A percentile compares a stretch with the other conserved stretches of the same genome.
Evolutionary conservation across 805 yeast species (phyloP).

Genomic region (Hanseniaspora jakobsenii): DNA sequence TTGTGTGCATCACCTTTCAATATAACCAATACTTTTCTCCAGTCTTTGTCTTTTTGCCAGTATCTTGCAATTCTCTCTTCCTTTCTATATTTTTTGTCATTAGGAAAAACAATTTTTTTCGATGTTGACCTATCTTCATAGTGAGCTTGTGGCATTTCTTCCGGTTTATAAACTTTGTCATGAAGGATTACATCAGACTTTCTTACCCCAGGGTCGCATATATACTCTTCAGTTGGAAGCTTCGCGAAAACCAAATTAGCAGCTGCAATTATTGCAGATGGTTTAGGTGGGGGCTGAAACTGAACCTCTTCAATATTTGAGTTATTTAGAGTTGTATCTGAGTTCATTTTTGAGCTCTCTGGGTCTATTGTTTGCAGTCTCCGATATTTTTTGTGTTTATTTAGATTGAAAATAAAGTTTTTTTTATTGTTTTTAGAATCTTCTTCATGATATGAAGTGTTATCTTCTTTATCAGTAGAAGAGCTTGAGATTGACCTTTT

Average conservation of each 20-base stretch:
- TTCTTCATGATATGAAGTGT: conserved; percentile 21
- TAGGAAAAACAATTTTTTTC: conserved; percentile 25
- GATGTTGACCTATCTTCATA: conserved; percentile 24
- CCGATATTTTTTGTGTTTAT: neutral
- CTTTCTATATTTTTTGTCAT: conserved; percentile 25
- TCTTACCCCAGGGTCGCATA: conserved; percentile 55
- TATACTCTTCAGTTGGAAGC: conserved; percentile 53
- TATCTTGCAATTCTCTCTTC: conserved; percentile 73
- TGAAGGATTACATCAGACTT: conserved; percentile 56
- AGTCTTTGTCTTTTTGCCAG: conserved; percentile 71
- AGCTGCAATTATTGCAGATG: conserved; percentile 71
- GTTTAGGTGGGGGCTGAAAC: conserved; percentile 47
- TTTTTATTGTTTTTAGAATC: conserved; percentile 6
- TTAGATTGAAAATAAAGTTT: neutral
- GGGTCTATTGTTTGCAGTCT: conserved; percentile 7
- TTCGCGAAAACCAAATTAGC: conserved; percentile 70
- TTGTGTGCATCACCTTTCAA: conserved; percentile 91
- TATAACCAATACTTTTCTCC: conserved; percentile 85
- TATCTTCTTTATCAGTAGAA: conserved; percentile 21
- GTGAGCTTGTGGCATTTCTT: conserved; percentile 51
- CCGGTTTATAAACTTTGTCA: conserved; percentile 59
- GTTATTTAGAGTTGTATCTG: neutral
- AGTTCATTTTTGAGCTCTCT: too few species aligned
- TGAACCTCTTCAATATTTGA: conserved; percentile 12
- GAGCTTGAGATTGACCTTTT: too few species aligned